These are phyloP conservation scores for Phytophthora chlamydospora DNA, from an alignment of 352 stramenopile species.

Conservation along the genomic window DNA sequence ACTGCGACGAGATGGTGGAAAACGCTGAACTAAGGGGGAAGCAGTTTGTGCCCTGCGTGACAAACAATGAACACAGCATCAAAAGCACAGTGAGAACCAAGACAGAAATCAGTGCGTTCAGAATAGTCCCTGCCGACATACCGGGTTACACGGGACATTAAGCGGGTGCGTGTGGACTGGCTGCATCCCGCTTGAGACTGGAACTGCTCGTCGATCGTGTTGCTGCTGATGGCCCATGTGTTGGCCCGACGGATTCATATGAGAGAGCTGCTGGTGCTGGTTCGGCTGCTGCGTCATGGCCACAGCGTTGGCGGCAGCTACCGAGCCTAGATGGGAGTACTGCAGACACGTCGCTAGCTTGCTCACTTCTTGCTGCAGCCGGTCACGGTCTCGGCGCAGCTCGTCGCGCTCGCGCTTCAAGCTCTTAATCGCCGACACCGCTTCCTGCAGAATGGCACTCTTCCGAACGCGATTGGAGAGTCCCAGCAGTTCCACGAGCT, in stretches of 20 bases:
- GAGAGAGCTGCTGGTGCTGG: slow-evolving; percentile 35
- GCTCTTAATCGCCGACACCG: slow-evolving; percentile 65
- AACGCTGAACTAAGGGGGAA: slow-evolving; percentile 57
- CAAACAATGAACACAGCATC: slow-evolving; percentile 8
- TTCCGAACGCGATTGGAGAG: slow-evolving; percentile 79
- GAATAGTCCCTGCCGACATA: slow-evolving; percentile 30
- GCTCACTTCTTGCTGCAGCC: slow-evolving; percentile 69
- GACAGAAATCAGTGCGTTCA: slow-evolving; percentile 22
- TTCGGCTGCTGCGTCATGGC: slow-evolving; percentile 47
- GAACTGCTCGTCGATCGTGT: slow-evolving; percentile 24
- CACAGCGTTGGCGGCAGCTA: slow-evolving; percentile 49
- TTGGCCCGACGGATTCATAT: slow-evolving; percentile 32
- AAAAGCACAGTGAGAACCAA: slow-evolving; percentile 22
- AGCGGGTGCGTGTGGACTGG: slow-evolving; percentile 44
- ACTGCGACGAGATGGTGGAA: slow-evolving; percentile 35
- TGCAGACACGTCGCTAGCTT: slow-evolving; percentile 72
- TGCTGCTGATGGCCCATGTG: slow-evolving; percentile 18
- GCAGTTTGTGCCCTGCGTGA: slow-evolving; percentile 41
- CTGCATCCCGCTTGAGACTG: slow-evolving; percentile 31
- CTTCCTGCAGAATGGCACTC: slow-evolving; percentile 75
- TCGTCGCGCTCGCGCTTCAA: slow-evolving; percentile 71
- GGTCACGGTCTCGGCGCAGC: slow-evolving; percentile 59
- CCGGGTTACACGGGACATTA: slow-evolving; percentile 41
- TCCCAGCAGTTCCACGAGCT: slow-evolving; percentile 69
- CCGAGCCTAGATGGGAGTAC: slow-evolving; percentile 62